Conservation (phyloP, 495 filamentous ascomycete genomes). For the Aspergillus funiculosus region DNA sequence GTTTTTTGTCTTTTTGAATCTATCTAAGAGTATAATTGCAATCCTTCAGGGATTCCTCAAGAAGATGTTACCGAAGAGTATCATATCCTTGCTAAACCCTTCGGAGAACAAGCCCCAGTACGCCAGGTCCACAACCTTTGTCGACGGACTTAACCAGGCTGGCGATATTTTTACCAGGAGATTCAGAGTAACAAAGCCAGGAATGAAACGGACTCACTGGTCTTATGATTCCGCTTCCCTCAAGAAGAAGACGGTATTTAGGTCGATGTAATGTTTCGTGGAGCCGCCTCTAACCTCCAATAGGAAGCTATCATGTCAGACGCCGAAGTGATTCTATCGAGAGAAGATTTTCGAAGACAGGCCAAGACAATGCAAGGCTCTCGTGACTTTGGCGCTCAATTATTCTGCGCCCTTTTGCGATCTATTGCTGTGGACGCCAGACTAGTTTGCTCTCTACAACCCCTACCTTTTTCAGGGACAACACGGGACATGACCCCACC, state of each 20-base stretch:
- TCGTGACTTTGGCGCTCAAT: slow-evolving; percentile 80
- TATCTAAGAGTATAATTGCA: slow-evolving; percentile 7
- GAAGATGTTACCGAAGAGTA: slow-evolving; percentile 54
- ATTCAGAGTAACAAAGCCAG: slow-evolving; percentile 65
- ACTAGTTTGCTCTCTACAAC: slow-evolving; percentile 87
- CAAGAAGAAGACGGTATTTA: slow-evolving; percentile 46
- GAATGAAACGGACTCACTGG: slow-evolving; percentile 67
- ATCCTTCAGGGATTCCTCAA: slow-evolving; percentile 46
- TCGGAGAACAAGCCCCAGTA: slow-evolving; percentile 61
- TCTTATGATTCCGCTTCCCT: slow-evolving; percentile 55
- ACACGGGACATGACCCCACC: slow-evolving; percentile 44
- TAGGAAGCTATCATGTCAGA: slow-evolving; percentile 36
- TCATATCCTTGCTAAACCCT: slow-evolving; percentile 57
- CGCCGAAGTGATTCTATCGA: slow-evolving; percentile 47
- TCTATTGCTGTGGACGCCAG: slow-evolving; percentile 73
- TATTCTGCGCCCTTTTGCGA: slow-evolving; percentile 83
- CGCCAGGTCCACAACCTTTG: slow-evolving; percentile 62
- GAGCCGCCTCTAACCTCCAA: slow-evolving; percentile 11
- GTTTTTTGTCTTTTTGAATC: background rate
- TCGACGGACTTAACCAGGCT: slow-evolving; percentile 67
- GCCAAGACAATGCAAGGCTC: slow-evolving; percentile 66
- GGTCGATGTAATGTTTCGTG: too few species aligned
- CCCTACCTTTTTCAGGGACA: slow-evolving; percentile 63
- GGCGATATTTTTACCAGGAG: slow-evolving; percentile 58
- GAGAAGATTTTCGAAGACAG: slow-evolving; percentile 62